phyloP scores from a whole-genome alignment of 2,329 filamentous ascomycete species.

The Paraphoma chrysanthemicola region DNA sequence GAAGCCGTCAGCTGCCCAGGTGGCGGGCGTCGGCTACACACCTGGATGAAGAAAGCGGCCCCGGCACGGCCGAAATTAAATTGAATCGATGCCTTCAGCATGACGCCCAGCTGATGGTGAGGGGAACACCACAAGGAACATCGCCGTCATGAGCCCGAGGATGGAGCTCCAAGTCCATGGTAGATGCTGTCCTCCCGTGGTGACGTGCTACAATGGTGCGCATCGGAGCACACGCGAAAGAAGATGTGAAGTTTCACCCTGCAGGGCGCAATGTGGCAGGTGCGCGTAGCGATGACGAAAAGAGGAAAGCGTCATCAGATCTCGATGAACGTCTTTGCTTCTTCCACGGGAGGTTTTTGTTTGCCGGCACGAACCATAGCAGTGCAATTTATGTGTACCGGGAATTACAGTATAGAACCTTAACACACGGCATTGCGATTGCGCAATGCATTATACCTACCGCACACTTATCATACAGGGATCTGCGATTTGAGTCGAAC shows the following conservation, averaged over 20 bases:
- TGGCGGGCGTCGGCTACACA: slow-evolving; percentile 2
- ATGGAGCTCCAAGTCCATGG: background rate
- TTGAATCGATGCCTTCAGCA: slow-evolving; percentile 6
- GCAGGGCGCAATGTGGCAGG: background rate
- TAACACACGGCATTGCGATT: too few relatives aligned
- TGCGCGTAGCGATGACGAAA: background rate
- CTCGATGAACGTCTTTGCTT: background rate
- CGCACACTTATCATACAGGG: too few relatives aligned
- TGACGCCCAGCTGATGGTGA: slow-evolving; percentile 1
- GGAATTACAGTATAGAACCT: too few relatives aligned
- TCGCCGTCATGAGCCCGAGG: slow-evolving; percentile 3
- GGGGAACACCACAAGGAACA: slow-evolving; percentile 4
- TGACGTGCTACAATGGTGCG: slow-evolving; percentile 4
- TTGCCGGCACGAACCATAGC: too few relatives aligned
- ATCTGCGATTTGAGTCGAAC: too few relatives aligned
- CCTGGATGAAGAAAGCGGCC: background rate
- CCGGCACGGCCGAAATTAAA: slow-evolving; percentile 12
- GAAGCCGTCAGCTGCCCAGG: background rate
- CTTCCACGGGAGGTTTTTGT: background rate
- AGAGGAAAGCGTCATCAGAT: background rate
- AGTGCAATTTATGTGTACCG: too few relatives aligned
- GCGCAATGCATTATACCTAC: too few relatives aligned
- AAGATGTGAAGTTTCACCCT: background rate
- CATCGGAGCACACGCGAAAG: background rate
- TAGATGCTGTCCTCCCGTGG: background rate